These are phyloP conservation scores for Plantago lanceolata DNA, from an alignment of 305 asterid species.

Conservation along the genomic window DNA sequence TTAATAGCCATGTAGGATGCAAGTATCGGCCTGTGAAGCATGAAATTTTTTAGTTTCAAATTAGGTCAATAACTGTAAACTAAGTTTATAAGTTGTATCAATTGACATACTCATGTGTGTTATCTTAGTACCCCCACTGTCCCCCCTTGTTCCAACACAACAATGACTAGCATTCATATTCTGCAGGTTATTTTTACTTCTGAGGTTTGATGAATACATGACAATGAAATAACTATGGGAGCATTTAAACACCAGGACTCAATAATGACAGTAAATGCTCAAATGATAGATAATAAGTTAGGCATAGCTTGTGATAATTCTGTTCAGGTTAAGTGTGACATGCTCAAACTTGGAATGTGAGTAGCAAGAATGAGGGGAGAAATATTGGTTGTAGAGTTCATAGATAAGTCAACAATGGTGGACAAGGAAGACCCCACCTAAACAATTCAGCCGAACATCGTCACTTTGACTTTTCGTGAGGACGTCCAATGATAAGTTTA, in stretches of 20 bases:
- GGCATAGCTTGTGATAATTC: background rate
- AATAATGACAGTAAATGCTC: background rate
- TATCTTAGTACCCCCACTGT: constrained; percentile 8
- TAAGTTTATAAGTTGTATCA: constrained; percentile 11
- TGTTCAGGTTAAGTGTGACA: background rate
- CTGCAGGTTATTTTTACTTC: constrained; percentile 14
- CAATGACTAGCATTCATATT: constrained; percentile 7
- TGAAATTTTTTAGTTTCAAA: constrained; percentile 10
- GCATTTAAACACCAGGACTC: background rate
- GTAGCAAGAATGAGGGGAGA: constrained; percentile 12
- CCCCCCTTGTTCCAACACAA: constrained; percentile 17
- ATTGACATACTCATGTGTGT: background rate
- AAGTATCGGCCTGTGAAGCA: constrained; percentile 15
- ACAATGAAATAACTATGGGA: constrained; percentile 4
- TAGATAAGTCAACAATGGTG: constrained; percentile 12
- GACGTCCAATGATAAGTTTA: constrained; percentile 56
- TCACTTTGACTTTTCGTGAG: constrained; percentile 87
- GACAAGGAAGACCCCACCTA: constrained; percentile 49
- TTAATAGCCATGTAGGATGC: too few relatives aligned
- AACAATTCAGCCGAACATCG: constrained; percentile 77
- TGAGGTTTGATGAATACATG: constrained; percentile 11
- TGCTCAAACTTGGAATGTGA: constrained; percentile 7
- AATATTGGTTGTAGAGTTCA: constrained; percentile 6
- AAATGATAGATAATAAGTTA: too few relatives aligned
- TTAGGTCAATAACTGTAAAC: constrained; percentile 1